Evolutionary conservation across 352 stramenopile genomes (phyloP).

Genomic region (Aphanomyces stellatus): DNA sequence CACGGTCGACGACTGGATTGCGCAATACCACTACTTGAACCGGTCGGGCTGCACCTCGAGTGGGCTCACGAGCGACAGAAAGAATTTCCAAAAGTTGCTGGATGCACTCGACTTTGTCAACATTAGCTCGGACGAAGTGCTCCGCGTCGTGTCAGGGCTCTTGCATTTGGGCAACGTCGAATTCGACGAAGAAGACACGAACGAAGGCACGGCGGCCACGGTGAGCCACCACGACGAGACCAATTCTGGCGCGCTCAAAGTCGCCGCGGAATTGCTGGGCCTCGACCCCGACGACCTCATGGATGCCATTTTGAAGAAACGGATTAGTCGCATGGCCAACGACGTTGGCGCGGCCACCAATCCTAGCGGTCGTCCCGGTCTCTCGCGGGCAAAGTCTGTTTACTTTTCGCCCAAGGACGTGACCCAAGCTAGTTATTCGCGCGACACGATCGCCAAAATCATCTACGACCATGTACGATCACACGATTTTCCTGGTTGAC

Average conservation of each 20-base stretch:
- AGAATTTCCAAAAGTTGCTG: slow-evolving; percentile 28
- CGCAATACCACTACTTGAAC: slow-evolving; percentile 41
- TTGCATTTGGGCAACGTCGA: slow-evolving; percentile 61
- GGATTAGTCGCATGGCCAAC: background rate
- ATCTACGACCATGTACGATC: slow-evolving; percentile 85
- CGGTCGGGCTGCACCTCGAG: slow-evolving; percentile 25
- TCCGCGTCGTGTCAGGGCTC: slow-evolving; percentile 56
- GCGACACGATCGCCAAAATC: slow-evolving; percentile 94
- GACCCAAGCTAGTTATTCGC: slow-evolving; percentile 81
- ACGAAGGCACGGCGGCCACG: slow-evolving; percentile 54
- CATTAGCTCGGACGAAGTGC: slow-evolving; percentile 35
- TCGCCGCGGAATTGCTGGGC: slow-evolving; percentile 55
- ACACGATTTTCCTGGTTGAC: background rate
- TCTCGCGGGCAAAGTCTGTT: slow-evolving; percentile 63
- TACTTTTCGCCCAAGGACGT: slow-evolving; percentile 75
- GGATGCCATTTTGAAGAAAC: slow-evolving; percentile 68
- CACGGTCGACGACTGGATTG: slow-evolving; percentile 19
- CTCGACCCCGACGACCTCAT: slow-evolving; percentile 51
- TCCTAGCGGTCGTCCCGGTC: slow-evolving; percentile 29
- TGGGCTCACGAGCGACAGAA: slow-evolving; percentile 20
- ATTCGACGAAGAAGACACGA: slow-evolving; percentile 45
- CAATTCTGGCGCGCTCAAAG: slow-evolving; percentile 32
- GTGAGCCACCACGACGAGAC: slow-evolving; percentile 32
- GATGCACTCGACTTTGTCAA: slow-evolving; percentile 25
- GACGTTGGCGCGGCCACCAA: slow-evolving; percentile 57